Evolutionary conservation across 2,329 filamentous ascomycete species (phyloP).

Genomic region (Scytalidium sp.): DNA sequence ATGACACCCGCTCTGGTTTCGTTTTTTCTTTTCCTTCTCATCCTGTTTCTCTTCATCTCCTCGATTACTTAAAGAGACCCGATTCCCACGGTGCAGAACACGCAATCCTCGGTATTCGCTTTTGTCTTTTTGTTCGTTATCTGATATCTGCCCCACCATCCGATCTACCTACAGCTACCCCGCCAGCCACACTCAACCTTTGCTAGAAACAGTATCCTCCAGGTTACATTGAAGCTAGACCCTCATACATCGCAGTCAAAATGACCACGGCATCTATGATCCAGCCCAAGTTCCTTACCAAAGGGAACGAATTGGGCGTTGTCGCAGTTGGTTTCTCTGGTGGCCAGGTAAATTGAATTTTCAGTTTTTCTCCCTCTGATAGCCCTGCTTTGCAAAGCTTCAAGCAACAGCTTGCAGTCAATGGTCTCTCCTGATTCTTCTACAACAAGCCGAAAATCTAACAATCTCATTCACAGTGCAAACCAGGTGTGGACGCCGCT

Average conservation of each 20-base stretch:
- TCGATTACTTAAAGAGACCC: neutral
- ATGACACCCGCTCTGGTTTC: neutral
- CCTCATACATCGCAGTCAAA: constrained; percentile 2
- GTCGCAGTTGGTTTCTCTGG: constrained; percentile 96
- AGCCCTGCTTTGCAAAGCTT: too few species aligned
- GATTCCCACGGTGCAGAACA: neutral
- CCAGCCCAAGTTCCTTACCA: constrained; percentile 69
- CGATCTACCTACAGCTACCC: neutral
- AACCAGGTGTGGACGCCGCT: constrained; percentile 86
- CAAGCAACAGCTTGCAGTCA: too few species aligned
- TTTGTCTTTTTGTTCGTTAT: too few species aligned
- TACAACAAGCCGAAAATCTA: too few species aligned
- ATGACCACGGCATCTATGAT: constrained; percentile 31
- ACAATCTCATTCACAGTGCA: constrained; percentile 56
- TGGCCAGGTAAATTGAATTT: constrained; percentile 84
- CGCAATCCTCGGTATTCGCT: too few species aligned
- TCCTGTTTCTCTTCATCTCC: neutral
- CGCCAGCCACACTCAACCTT: constrained; percentile 1
- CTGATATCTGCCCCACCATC: too few species aligned
- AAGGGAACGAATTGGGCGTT: constrained; percentile 78
- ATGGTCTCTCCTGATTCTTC: too few species aligned
- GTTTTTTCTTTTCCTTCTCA: neutral
- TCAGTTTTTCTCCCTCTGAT: constrained; percentile 1
- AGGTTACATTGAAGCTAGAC: neutral
- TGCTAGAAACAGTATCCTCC: neutral